Evolutionary conservation across 2,329 filamentous ascomycete species (phyloP).

Genomic region (Fusarium sp.): DNA sequence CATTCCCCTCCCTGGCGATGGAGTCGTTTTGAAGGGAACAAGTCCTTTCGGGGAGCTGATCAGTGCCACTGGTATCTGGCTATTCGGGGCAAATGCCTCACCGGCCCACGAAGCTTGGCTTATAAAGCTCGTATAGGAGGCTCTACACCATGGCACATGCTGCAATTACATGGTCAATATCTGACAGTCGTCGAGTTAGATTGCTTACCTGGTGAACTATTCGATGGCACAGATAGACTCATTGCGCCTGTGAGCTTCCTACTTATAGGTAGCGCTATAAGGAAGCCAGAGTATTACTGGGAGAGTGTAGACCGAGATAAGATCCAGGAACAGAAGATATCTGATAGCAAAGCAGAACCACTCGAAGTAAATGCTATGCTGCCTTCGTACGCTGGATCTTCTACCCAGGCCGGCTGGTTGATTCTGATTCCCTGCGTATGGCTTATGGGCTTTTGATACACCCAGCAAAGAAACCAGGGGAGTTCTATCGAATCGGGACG

Average conservation of each 20-base stretch:
- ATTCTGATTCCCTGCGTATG: no score
- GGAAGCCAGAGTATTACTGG: not conserved
- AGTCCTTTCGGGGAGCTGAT: not conserved
- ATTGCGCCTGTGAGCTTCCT: not conserved
- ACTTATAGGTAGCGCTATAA: not conserved
- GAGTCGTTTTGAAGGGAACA: not conserved
- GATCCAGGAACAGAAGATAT: not conserved
- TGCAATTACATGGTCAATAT: not conserved
- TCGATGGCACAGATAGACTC: not conserved
- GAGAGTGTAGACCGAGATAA: not conserved
- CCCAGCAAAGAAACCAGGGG: not conserved
- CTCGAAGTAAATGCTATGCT: not conserved
- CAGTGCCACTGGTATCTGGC: not conserved
- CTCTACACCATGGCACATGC: not conserved
- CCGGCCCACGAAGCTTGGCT: not conserved
- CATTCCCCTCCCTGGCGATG: not conserved
- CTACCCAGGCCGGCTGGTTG: not conserved
- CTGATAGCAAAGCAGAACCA: no score
- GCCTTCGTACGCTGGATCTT: not conserved
- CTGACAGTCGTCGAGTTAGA: not conserved
- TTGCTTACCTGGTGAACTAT: not conserved
- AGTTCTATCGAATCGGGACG: not conserved
- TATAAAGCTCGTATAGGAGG: not conserved
- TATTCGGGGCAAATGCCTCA: not conserved
- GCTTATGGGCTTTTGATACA: not conserved